Conservation (phyloP, 2,329 filamentous ascomycete genomes). For the Xenosphaeropsis pyriputrescens region DNA sequence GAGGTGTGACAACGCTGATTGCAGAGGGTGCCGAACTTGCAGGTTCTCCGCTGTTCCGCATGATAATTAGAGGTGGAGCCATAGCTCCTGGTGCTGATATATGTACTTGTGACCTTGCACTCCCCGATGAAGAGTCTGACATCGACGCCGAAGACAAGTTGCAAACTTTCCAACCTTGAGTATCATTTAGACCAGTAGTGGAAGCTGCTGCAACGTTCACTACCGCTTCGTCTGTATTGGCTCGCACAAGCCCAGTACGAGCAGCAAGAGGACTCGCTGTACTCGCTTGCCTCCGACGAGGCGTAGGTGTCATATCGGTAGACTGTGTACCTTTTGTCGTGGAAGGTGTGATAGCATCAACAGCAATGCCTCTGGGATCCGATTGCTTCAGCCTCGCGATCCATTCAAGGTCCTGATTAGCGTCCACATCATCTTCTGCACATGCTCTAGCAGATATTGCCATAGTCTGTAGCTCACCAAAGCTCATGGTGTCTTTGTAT, state of each 20-base stretch:
- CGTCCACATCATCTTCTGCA: constrained; percentile 29
- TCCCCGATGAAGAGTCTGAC: no score
- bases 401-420: constrained; percentile 47
- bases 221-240: neutral
- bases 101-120: no score
- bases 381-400: constrained; percentile 41
- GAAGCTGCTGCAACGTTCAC: neutral
- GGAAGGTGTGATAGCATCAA: constrained; percentile 20
- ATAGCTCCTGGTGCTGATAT: no score
- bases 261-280: neutral
- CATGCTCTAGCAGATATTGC: constrained; percentile 40
- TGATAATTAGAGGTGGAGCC: no score
- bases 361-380: constrained; percentile 27
- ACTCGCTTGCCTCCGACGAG: neutral
- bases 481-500: constrained; percentile 52
- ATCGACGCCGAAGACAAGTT: no score
- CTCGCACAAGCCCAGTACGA: neutral
- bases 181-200: neutral
- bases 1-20: no score
- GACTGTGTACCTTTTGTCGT: neutral
- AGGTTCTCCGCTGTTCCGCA: no score
- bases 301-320: neutral
- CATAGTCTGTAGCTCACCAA: constrained; percentile 53
- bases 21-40: no score
- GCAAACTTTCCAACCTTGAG: neutral